phyloP scores from a whole-genome alignment of 805 yeast genomes.

The Vanderwaltozyma yarrowii region DNA sequence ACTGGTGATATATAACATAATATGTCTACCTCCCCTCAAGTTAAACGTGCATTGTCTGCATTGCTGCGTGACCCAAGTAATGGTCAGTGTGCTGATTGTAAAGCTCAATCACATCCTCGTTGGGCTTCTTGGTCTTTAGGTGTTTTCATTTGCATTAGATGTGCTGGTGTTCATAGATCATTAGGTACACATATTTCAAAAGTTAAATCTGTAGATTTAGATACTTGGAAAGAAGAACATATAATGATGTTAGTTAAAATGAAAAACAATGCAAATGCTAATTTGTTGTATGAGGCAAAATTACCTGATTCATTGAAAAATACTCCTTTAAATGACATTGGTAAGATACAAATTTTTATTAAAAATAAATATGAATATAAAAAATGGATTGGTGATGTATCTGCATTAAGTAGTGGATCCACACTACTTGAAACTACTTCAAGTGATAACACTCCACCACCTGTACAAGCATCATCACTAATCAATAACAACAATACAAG shows the following conservation, averaged over 20 bases:
- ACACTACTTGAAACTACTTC: background rate
- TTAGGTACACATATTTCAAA: constrained; percentile 93
- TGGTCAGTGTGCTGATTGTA: constrained; percentile 84
- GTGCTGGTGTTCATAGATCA: constrained; percentile 91
- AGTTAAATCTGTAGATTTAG: constrained; percentile 89
- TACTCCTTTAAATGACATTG: constrained; percentile 62
- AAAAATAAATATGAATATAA: constrained; percentile 85
- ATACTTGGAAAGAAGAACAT: constrained; percentile 94
- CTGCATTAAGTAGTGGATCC: background rate
- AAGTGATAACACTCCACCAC: background rate
- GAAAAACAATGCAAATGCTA: constrained; percentile 71
- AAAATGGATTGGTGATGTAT: constrained; percentile 55
- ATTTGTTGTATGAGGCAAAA: constrained; percentile 73
- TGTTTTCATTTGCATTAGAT: constrained; percentile 81
- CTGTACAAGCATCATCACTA: background rate
- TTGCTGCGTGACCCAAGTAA: constrained; percentile 71
- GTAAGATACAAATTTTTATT: constrained; percentile 81
- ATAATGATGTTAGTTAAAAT: constrained; percentile 69
- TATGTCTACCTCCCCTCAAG: constrained; percentile 34
- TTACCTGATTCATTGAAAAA: constrained; percentile 25
- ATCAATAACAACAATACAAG: too few species aligned
- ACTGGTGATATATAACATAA: too few species aligned
- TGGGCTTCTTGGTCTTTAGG: constrained; percentile 99
- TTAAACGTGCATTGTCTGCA: constrained; percentile 49
- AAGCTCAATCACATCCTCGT: constrained; percentile 78